A percentile compares a stretch with the other conserved stretches of the same genome.
Evolutionary conservation across 805 yeast species (phyloP).

Genomic region (Martiniozyma abietophila): DNA sequence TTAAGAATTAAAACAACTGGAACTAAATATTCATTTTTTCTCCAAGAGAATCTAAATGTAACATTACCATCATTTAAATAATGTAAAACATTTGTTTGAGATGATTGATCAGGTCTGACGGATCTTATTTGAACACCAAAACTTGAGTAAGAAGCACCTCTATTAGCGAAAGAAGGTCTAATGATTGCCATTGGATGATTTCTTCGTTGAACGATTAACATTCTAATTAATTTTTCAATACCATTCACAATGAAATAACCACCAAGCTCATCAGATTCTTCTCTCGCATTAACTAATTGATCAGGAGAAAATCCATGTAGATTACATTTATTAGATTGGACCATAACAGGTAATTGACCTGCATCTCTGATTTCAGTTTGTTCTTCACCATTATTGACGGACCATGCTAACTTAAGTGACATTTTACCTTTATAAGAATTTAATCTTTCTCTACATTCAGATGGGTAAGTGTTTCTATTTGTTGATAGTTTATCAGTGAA

Average conservation of each 20-base stretch:
- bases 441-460: constrained; percentile 87
- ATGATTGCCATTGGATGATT: constrained; percentile 97
- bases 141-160: constrained; percentile 85
- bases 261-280: constrained; percentile 93
- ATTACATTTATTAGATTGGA: constrained; percentile 86
- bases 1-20: constrained; percentile 90
- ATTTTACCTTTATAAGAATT: constrained; percentile 71
- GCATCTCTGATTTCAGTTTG: constrained; percentile 76
- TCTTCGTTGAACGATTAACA: constrained; percentile 96
- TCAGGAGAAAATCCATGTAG: constrained; percentile 74
- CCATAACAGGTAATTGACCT: constrained; percentile 88
- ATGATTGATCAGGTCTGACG: constrained; percentile 94
- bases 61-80: constrained; percentile 93
- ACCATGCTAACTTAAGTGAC: constrained; percentile 72
- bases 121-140: constrained; percentile 92
- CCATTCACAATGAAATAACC: constrained; percentile 96
- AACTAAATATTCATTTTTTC: constrained; percentile 87
- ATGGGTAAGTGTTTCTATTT: constrained; percentile 72
- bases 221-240: constrained; percentile 90
- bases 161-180: constrained; percentile 87
- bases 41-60: constrained; percentile 94
- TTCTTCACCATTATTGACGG: constrained; percentile 82
- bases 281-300: constrained; percentile 67
- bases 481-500: constrained; percentile 62
- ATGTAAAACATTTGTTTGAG: constrained; percentile 96